Evolutionary conservation across 441 rosid species (phyloP).

Genomic region (Daphne laureola): DNA sequence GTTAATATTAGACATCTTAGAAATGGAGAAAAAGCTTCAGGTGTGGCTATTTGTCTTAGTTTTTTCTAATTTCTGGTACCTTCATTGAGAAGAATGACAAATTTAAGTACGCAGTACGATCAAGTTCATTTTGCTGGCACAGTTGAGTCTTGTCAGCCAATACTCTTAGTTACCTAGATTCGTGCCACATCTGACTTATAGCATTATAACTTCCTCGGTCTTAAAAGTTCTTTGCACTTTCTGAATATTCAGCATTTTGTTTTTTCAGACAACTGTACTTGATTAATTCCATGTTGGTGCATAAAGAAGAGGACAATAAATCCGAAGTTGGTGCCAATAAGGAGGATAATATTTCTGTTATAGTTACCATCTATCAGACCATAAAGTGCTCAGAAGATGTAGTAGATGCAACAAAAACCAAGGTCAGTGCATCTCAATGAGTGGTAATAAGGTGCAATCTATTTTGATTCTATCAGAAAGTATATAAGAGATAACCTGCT

Average conservation of each 20-base stretch:
- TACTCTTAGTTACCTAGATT: conserved; percentile 4
- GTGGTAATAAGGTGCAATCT: too few relatives aligned
- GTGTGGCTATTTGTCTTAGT: too few relatives aligned
- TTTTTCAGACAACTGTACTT: conserved; percentile 72
- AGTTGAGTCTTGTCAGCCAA: too few relatives aligned
- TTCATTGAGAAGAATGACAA: too few relatives aligned
- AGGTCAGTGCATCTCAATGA: conserved; percentile 33
- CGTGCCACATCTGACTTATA: conserved; percentile 5
- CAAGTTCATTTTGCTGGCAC: too few relatives aligned
- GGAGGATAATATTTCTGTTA: conserved; percentile 52
- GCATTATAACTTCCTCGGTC: neutral
- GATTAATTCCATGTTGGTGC: conserved; percentile 60
- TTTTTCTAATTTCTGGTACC: too few relatives aligned
- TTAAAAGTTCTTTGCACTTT: neutral
- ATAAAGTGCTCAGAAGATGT: conserved; percentile 79
- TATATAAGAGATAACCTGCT: too few relatives aligned
- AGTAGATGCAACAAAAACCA: conserved; percentile 64
- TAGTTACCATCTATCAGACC: conserved; percentile 50
- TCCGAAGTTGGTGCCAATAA: conserved; percentile 49
- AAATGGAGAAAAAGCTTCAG: too few relatives aligned
- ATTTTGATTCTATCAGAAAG: too few relatives aligned
- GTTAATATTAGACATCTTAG: too few relatives aligned
- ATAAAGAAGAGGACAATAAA: conserved; percentile 82
- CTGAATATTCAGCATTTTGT: conserved; percentile 10
- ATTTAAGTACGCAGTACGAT: too few relatives aligned